Percentiles rank a stretch among this genome's conserved stretches.
Evolutionary conservation across 176 grass and related monocot genomes (phyloP).

Genomic region (Oryza rufipogon): DNA sequence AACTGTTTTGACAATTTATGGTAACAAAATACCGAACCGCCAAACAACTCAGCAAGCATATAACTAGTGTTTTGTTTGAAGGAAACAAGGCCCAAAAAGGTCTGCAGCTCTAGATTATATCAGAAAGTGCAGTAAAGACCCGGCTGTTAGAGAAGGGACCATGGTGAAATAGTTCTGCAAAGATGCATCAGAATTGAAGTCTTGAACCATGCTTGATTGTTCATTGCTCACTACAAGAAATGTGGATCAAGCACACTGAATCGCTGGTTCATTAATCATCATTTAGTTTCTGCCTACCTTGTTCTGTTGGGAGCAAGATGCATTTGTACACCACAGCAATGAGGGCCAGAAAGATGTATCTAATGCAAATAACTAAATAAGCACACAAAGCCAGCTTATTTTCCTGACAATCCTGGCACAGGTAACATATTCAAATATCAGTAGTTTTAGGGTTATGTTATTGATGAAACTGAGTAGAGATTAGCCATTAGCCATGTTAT

Average conservation of each 20-base stretch:
- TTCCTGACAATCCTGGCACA: not conserved
- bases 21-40: not conserved
- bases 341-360: not conserved
- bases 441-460: not conserved
- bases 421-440: not conserved
- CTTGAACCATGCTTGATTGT: constrained; percentile 13
- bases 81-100: not conserved
- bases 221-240: not conserved
- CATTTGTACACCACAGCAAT: not conserved
- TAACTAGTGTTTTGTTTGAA: not conserved
- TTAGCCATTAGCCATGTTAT: not conserved
- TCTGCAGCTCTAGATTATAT: not conserved
- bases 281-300: not conserved
- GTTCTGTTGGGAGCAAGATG: not conserved
- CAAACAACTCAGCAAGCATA: not conserved
- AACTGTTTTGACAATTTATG: not conserved
- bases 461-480: not conserved
- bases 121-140: not conserved
- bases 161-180: not conserved
- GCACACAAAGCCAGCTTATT: not conserved
- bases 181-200: not conserved
- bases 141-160: not conserved
- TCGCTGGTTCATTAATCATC: not conserved
- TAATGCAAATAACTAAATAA: not conserved
- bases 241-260: not conserved